Conservation (phyloP, 2,329 filamentous ascomycete species). For the Diaporthe sp. region DNA sequence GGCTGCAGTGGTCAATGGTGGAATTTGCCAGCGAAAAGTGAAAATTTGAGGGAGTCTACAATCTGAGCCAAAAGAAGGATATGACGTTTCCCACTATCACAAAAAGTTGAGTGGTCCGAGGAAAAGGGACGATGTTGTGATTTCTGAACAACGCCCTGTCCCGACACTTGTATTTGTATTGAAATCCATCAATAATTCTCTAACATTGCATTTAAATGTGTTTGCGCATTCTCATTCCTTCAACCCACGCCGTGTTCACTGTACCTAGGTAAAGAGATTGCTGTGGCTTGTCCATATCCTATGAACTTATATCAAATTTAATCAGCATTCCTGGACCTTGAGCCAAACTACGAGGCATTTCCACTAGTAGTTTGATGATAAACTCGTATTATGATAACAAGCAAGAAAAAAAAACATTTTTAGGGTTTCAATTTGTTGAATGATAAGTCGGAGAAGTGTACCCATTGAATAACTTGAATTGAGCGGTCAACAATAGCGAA, state of each 20-base stretch:
- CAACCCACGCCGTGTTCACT: too few species aligned
- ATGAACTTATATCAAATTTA: background rate
- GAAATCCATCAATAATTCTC: background rate
- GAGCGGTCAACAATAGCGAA: background rate
- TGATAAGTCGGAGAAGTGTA: background rate
- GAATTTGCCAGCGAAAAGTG: too few species aligned
- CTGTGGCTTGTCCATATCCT: background rate
- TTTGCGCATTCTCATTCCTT: background rate
- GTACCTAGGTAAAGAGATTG: too few species aligned
- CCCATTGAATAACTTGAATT: background rate
- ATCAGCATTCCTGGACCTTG: background rate
- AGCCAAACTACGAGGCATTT: background rate
- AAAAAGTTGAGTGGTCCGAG: too few species aligned
- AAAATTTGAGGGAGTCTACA: accelerated
- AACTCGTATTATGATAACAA: background rate
- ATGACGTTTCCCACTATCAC: too few species aligned
- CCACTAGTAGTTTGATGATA: too few species aligned
- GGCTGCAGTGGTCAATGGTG: background rate
- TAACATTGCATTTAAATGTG: background rate
- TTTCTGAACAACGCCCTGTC: too few species aligned
- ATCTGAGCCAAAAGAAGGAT: background rate
- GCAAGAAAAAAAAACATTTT: too few species aligned
- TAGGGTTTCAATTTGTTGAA: background rate
- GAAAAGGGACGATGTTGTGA: too few species aligned
- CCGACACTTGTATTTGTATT: background rate